Percentiles rank a stretch among this genome's conserved stretches.
These are phyloP conservation scores for Pseudohyphozyma bogoriensis DNA, from an alignment of 768 basidiomycete genomes.

Conservation along the genomic window DNA sequence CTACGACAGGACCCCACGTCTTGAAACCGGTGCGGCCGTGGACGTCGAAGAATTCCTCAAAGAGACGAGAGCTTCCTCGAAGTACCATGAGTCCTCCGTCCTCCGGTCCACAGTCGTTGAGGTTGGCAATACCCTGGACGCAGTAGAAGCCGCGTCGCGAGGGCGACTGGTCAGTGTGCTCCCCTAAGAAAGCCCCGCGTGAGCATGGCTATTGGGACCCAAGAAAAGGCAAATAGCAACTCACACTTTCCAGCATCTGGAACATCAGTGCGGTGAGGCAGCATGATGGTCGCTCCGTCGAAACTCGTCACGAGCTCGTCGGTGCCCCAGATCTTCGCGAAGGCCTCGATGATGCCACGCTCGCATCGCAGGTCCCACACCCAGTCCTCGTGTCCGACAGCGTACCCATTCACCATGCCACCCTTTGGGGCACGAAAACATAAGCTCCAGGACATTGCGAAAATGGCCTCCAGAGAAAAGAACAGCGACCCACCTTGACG, in stretches of 20 bases:
- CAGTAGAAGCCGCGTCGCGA: conserved; percentile 14
- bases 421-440: too few relatives aligned
- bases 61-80: conserved; percentile 21
- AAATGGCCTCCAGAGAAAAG: too few relatives aligned
- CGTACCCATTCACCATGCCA: too few relatives aligned
- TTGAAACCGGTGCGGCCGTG: not conserved
- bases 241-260: not conserved
- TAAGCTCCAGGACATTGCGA: too few relatives aligned
- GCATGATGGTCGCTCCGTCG: conserved; percentile 26
- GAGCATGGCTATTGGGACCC: not conserved
- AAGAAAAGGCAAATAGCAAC: not conserved
- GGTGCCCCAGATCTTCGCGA: conserved; percentile 35
- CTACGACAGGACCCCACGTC: not conserved
- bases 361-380: conserved; percentile 25
- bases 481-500: conserved; percentile 24
- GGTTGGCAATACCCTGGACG: conserved; percentile 32
- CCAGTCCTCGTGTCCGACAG: not conserved
- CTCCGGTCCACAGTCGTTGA: conserved; percentile 29
- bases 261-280: not conserved
- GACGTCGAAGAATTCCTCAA: conserved; percentile 21
- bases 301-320: conserved; percentile 34
- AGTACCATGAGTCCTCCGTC: conserved; percentile 35
- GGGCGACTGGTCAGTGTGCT: conserved; percentile 32
- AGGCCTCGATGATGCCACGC: conserved; percentile 31
- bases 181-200: too few relatives aligned